Percentiles rank a stretch among this genome's conserved stretches.
Evolutionary conservation across 2,329 filamentous ascomycete species (phyloP).

Genomic region (Xylogone sp.): DNA sequence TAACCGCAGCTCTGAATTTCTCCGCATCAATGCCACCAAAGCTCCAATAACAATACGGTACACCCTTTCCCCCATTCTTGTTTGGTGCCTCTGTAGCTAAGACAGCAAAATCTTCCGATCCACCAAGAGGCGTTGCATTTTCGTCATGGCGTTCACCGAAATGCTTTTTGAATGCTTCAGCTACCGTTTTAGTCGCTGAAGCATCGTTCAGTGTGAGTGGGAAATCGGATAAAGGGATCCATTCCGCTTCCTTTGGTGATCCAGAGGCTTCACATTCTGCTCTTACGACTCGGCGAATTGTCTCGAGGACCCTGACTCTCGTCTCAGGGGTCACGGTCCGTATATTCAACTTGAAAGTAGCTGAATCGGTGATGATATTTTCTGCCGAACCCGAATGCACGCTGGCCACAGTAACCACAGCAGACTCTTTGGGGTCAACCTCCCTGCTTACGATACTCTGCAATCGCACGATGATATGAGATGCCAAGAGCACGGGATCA

Average conservation of each 20-base stretch:
- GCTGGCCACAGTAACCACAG: constrained; percentile 41
- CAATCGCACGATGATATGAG: constrained; percentile 34
- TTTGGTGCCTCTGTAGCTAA: constrained; percentile 20
- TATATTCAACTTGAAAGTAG: constrained; percentile 37
- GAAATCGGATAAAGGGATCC: constrained; percentile 11
- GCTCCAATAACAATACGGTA: constrained; percentile 46
- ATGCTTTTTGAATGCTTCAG: constrained; percentile 9
- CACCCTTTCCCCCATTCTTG: constrained; percentile 16
- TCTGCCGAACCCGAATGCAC: constrained; percentile 37
- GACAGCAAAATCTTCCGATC: constrained; percentile 34
- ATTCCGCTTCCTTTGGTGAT: constrained; percentile 11
- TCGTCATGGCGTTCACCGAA: constrained; percentile 14
- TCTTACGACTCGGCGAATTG: constrained; percentile 41
- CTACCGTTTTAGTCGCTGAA: constrained; percentile 10
- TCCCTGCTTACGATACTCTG: constrained; percentile 37
- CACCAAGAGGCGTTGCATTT: constrained; percentile 9
- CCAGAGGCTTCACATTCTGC: constrained; percentile 50
- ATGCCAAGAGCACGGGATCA: constrained; percentile 43
- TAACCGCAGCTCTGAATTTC: constrained; percentile 8
- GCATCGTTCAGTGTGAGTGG: constrained; percentile 20
- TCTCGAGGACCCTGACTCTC: constrained; percentile 30
- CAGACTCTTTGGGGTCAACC: constrained; percentile 33
- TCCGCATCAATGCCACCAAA: constrained; percentile 44
- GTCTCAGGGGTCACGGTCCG: constrained; percentile 30
- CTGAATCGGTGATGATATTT: constrained; percentile 41